phyloP scores from a whole-genome alignment of 1,139 yeast genomes.

The Candida anutae region DNA sequence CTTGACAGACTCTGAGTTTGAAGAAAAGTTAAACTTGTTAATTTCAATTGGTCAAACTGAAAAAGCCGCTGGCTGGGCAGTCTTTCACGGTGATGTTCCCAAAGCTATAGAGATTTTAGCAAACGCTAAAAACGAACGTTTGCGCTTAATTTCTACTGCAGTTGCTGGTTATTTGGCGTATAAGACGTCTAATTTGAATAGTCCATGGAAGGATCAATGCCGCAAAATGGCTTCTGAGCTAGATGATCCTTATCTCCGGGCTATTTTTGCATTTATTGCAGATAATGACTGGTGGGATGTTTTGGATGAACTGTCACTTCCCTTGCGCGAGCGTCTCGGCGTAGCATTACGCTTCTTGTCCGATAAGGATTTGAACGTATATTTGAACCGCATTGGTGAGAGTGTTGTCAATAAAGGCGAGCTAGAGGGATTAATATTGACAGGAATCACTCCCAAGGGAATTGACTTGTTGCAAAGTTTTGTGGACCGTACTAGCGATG shows the following conservation, averaged over 20 bases:
- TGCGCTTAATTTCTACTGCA: conserved; percentile 83
- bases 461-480: conserved; percentile 77
- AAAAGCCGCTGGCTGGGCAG: conserved; percentile 98
- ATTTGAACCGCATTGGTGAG: conserved; percentile 62
- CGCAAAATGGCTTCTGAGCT: conserved; percentile 79
- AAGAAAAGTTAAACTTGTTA: conserved; percentile 54
- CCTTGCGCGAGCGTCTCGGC: conserved; percentile 81
- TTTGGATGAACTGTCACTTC: conserved; percentile 80
- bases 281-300: conserved; percentile 98
- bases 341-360: conserved; percentile 81
- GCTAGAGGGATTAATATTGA: conserved; percentile 79
- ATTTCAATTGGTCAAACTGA: conserved; percentile 58
- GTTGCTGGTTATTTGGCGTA: conserved; percentile 89
- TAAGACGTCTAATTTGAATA: conserved; percentile 51
- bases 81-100: conserved; percentile 82
- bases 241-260: conserved; percentile 83
- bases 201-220: conserved; percentile 92
- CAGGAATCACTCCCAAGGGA: conserved; percentile 84
- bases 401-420: conserved; percentile 74
- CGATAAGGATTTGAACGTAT: conserved; percentile 64
- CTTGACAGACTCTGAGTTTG: conserved; percentile 68
- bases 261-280: conserved; percentile 88
- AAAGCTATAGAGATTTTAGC: conserved; percentile 71
- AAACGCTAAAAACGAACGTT: conserved; percentile 49
- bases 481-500: conserved; percentile 84